Evolutionary conservation across 805 yeast species (phyloP), one percentile per base, ranked within the genome.

Genomic region (Limtongia smithiae): DNA sequence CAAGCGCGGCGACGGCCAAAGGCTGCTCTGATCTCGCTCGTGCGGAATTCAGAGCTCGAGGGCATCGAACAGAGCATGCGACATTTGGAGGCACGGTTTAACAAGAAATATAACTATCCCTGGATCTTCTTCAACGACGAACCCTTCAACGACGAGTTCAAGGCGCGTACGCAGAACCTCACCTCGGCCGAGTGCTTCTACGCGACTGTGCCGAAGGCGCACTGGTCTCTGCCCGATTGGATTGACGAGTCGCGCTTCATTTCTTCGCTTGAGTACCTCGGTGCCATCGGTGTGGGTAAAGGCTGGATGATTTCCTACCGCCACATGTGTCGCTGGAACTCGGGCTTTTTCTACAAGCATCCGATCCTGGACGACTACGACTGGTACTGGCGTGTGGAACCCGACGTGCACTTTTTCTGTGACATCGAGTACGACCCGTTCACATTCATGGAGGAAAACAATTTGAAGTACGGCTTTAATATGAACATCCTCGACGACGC

Each of bases 381-480:
- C 83, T 89, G 82, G 75, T 86, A 86, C 73, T 89, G 96, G 96
- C 80, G 96, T 67, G 89, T 89, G 32, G 96, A 89, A 69, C 96
- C 96, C n/a, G 83, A 79, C 59, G 80, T 82, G 59, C 77, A 80
- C 64, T 76, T 85, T 57, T 79, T 71, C 68, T 88, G 95, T 70
- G 87, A 86, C 65, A 74, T 89, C 50, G 80, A 81, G 60, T 83
- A 84, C 66, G 95, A 87, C 65, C 70, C 85, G 12, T 87, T 87
- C 77, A 76, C 80, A 67, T 86, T 74, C 70, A 84, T 87, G 95
- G 78, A 78, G 60, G 88, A 81, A 63, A 79, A 84, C 66, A 73
- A 78, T 50, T 79, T 83, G 69, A 76, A 72, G 41, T 86, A 85
- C 65, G 89, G 57, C 3, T 54, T 54, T 46, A 54, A 54, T 44